phyloP scores from a whole-genome alignment of 768 basidiomycete genomes.

The Hypholoma fasciculare region DNA sequence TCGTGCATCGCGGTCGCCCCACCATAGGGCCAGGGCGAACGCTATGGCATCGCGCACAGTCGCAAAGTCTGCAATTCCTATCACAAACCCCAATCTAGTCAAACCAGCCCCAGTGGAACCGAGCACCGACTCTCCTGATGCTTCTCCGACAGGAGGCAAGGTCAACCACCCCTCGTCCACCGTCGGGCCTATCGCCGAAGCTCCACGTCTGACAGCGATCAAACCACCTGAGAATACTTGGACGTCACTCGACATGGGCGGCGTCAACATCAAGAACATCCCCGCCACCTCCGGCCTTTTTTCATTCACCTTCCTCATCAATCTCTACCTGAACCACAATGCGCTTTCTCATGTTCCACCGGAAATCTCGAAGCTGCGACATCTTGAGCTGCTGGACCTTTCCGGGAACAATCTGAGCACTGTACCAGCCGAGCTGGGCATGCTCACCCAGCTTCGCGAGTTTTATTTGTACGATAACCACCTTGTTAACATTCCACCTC shows the following conservation, averaged over 20 bases:
- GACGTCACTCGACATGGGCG: slow-evolving; percentile 95
- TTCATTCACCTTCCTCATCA: slow-evolving; percentile 89
- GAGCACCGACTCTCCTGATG: slow-evolving; percentile 25
- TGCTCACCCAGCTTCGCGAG: slow-evolving; percentile 88
- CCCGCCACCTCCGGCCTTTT: slow-evolving; percentile 76
- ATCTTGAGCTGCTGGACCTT: slow-evolving; percentile 88
- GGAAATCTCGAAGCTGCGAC: slow-evolving; percentile 79
- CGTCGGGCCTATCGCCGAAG: slow-evolving; percentile 69
- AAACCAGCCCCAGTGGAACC: slow-evolving; percentile 44
- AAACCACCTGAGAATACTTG: slow-evolving; percentile 78
- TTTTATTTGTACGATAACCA: slow-evolving; percentile 96
- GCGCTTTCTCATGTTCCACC: slow-evolving; percentile 75
- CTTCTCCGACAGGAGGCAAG: slow-evolving; percentile 26
- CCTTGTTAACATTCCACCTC: slow-evolving; percentile 78
- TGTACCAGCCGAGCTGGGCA: slow-evolving; percentile 86
- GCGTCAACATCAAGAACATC: slow-evolving; percentile 89
- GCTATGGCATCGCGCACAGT: slow-evolving; percentile 90
- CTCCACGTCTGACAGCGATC: slow-evolving; percentile 60
- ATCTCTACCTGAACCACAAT: slow-evolving; percentile 97
- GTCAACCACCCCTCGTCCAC: slow-evolving; percentile 73
- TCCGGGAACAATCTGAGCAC: slow-evolving; percentile 82
- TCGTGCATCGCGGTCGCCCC: slow-evolving; percentile 82
- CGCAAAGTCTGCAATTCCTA: slow-evolving; percentile 85
- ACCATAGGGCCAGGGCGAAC: slow-evolving; percentile 94
- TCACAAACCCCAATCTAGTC: slow-evolving; percentile 83